phyloP scores from a whole-genome alignment of 108 stramenopile genomes.

The Craspedostauros australis region DNA sequence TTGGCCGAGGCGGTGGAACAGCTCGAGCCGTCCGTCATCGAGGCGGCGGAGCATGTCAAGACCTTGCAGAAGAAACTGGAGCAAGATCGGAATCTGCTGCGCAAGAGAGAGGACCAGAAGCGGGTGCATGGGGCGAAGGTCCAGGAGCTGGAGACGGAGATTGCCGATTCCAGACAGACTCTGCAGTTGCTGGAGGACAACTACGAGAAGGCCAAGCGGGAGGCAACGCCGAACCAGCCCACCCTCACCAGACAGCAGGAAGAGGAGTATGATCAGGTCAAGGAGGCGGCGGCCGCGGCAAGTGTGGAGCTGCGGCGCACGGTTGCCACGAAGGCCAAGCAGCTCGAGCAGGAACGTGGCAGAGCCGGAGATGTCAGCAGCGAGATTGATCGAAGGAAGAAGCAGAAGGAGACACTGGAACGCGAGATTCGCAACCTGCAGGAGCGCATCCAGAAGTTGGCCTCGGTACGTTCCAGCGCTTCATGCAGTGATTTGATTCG shows the following conservation, averaged over 20 bases:
- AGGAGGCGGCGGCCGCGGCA: constrained; percentile 77
- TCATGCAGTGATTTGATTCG: background rate
- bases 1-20: constrained; percentile 57
- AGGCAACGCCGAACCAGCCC: constrained; percentile 45
- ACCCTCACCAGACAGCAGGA: constrained; percentile 77
- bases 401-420: constrained; percentile 42
- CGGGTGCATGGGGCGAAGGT: constrained; percentile 46
- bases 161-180: constrained; percentile 42
- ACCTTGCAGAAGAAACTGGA: constrained; percentile 56
- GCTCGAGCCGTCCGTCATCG: constrained; percentile 68
- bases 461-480: constrained; percentile 39
- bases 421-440: constrained; percentile 42
- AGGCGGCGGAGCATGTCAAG: constrained; percentile 65
- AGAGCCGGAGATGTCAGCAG: constrained; percentile 46
- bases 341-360: constrained; percentile 61
- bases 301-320: constrained; percentile 59
- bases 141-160: constrained; percentile 38
- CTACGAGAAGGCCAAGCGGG: constrained; percentile 79
- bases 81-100: constrained; percentile 46
- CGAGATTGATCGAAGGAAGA: constrained; percentile 57
- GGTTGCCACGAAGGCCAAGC: constrained; percentile 39
- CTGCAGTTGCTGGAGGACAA: constrained; percentile 58
- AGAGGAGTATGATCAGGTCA: constrained; percentile 71
- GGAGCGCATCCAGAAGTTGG: constrained; percentile 47
- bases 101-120: constrained; percentile 54